Percentiles rank a stretch among this genome's conserved stretches.
These are phyloP conservation scores for Purpureocillium lavendulum DNA, from an alignment of 2,329 filamentous ascomycete genomes.

Conservation along the genomic window DNA sequence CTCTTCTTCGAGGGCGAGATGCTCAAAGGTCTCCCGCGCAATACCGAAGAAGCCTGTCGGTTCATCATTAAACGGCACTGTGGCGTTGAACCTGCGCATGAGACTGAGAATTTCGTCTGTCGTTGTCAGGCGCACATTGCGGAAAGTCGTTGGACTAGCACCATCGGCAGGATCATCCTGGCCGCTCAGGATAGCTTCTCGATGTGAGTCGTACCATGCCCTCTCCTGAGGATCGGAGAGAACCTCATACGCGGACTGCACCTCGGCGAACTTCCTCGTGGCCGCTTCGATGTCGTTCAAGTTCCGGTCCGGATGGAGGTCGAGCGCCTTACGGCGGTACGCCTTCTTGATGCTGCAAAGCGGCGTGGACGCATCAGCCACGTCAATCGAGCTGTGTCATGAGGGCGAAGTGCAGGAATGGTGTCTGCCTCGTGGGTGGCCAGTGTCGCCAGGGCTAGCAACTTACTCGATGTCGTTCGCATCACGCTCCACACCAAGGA, in stretches of 20 bases:
- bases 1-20: conserved; percentile 72
- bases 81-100: conserved; percentile 72
- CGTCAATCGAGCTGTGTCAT: too few relatives aligned
- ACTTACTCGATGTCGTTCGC: conserved; percentile 75
- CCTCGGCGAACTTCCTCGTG: conserved; percentile 79
- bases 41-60: conserved; percentile 79
- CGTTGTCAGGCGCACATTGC: conserved; percentile 69
- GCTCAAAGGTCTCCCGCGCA: conserved; percentile 67
- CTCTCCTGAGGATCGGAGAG: conserved; percentile 92
- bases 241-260: conserved; percentile 92
- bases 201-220: conserved; percentile 95
- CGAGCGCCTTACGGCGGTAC: conserved; percentile 82
- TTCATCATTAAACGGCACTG: conserved; percentile 71
- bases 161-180: conserved; percentile 38
- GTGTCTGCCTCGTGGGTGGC: too few relatives aligned
- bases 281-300: conserved; percentile 75
- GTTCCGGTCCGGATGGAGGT: conserved; percentile 93
- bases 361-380: conserved; percentile 1
- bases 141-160: conserved; percentile 48
- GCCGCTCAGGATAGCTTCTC: conserved; percentile 71
- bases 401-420: too few relatives aligned
- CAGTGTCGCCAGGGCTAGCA: too few relatives aligned
- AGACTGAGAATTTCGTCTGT: conserved; percentile 70
- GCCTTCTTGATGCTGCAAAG: conserved; percentile 74
- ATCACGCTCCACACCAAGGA: conserved; percentile 63